These are phyloP conservation scores for Paecilomyces dactylethromorphus DNA, from an alignment of 2,329 filamentous ascomycete species.

Conservation along the genomic window DNA sequence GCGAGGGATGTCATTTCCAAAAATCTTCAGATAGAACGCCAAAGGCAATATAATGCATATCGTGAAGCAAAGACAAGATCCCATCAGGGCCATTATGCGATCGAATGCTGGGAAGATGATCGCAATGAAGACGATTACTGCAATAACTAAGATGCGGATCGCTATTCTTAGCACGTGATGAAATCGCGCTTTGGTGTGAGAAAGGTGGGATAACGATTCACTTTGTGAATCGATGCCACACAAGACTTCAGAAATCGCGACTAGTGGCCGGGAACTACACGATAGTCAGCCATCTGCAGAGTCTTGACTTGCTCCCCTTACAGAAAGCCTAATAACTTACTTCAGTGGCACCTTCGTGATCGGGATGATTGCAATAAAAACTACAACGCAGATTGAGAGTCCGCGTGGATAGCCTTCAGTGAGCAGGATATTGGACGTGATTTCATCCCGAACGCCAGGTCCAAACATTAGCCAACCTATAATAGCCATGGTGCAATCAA, in stretches of 20 bases:
- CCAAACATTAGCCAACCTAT: slow-evolving; percentile 93
- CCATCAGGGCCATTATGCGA: slow-evolving; percentile 84
- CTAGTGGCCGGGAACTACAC: slow-evolving; percentile 67
- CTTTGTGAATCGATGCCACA: slow-evolving; percentile 60
- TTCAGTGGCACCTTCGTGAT: slow-evolving; percentile 93
- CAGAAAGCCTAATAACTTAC: slow-evolving; percentile 23
- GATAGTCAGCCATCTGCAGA: slow-evolving; percentile 13
- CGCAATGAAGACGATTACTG: slow-evolving; percentile 70
- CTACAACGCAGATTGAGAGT: slow-evolving; percentile 71
- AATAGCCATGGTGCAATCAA: slow-evolving; percentile 76
- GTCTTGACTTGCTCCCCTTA: background rate
- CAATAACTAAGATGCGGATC: slow-evolving; percentile 60
- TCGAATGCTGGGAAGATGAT: slow-evolving; percentile 74
- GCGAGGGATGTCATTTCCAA: slow-evolving; percentile 61
- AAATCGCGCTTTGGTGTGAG: slow-evolving; percentile 38
- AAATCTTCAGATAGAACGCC: slow-evolving; percentile 85
- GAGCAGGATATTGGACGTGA: slow-evolving; percentile 76
- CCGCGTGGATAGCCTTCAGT: slow-evolving; percentile 66
- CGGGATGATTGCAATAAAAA: slow-evolving; percentile 87
- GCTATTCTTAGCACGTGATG: slow-evolving; percentile 52
- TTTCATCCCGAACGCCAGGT: slow-evolving; percentile 75
- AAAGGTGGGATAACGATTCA: slow-evolving; percentile 17
- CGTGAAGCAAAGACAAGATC: slow-evolving; percentile 82
- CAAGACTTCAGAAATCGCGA: slow-evolving; percentile 76
- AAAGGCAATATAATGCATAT: slow-evolving; percentile 90